Conservation (phyloP, 2,329 filamentous ascomycete genomes). For the Epichloe amarillans region DNA sequence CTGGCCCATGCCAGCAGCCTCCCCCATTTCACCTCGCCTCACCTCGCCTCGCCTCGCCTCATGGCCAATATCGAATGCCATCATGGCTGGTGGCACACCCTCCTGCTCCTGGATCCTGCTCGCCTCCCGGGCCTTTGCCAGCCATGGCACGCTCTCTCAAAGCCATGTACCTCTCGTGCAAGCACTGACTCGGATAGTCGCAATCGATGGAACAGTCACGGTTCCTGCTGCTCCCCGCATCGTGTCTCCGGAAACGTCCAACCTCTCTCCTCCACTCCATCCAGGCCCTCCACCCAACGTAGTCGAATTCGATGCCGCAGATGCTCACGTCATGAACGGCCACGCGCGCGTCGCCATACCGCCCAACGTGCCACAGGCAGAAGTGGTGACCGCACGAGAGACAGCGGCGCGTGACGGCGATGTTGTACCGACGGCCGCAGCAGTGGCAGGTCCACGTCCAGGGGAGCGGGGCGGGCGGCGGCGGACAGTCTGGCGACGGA, state of each 20-base stretch:
- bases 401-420: slow-evolving; percentile 23
- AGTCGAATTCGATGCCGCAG: slow-evolving; percentile 21
- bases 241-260: not conserved
- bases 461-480: slow-evolving; percentile 4
- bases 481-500: not conserved
- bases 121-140: not conserved
- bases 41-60: no score
- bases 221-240: not conserved
- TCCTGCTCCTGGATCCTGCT: not conserved
- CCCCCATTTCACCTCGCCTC: no score
- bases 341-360: not conserved
- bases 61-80: no score
- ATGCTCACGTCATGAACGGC: not conserved
- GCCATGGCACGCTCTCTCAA: not conserved
- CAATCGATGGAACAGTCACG: slow-evolving; percentile 13
- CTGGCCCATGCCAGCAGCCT: no score
- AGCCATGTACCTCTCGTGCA: slow-evolving; percentile 3
- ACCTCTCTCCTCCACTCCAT: not conserved
- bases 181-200: slow-evolving; percentile 13
- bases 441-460: slow-evolving; percentile 23
- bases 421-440: slow-evolving; percentile 16
- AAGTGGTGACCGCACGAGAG: slow-evolving; percentile 24
- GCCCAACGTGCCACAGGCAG: slow-evolving; percentile 14
- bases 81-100: no score
- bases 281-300: slow-evolving; percentile 5